Evolutionary conservation across 345 rosid genomes (phyloP), one percentile per base, ranked within the genome.

Genomic region (Mangifera indica): DNA sequence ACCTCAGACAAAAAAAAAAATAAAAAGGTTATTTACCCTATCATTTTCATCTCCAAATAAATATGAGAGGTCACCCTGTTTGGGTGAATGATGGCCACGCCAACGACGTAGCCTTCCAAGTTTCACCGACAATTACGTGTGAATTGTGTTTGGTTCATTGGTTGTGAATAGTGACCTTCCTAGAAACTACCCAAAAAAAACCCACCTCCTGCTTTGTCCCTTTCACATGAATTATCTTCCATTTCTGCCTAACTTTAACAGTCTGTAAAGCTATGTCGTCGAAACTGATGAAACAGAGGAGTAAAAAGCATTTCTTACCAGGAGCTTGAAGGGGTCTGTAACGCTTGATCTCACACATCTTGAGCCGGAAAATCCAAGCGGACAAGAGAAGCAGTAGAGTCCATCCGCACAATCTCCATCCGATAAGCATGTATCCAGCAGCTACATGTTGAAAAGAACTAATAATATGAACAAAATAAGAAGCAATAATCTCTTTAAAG

Each of bases 321-420:
- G 81, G 56, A 90, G 87, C 83, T 81, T 76, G 85, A 90, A 90
- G 58, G 81, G 92, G 71, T 85, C 71, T 1, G 96, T 80, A 25
- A 80, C 45, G 69, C 81, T 3, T 37, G 91, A 81, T 77, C 92
- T 72, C 2, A 86, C 86, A 67, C 96, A 90, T 77, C 84, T 83
- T 4, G 83, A 76, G 4, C 89, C 91, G 14, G 76, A 72, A 78
- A 84, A 82, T 66, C 84, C 88, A 80, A 59, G 15, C 2, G 68
- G 58, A 70, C 96, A 90, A 37, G 83, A 72, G 72, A 82, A 85
- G 62, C 96, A 90, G 52, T 86, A 80, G 9, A 86, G 84, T 21
- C 89, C 96, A 5, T 78, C 84, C 63, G 22, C 86, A 42, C 96
- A 90, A 78, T 90, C 92, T 74, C 81, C 77, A 69, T 90, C 84